phyloP scores from a whole-genome alignment of 2,329 filamentous ascomycete genomes.

The Penicillium sp. region DNA sequence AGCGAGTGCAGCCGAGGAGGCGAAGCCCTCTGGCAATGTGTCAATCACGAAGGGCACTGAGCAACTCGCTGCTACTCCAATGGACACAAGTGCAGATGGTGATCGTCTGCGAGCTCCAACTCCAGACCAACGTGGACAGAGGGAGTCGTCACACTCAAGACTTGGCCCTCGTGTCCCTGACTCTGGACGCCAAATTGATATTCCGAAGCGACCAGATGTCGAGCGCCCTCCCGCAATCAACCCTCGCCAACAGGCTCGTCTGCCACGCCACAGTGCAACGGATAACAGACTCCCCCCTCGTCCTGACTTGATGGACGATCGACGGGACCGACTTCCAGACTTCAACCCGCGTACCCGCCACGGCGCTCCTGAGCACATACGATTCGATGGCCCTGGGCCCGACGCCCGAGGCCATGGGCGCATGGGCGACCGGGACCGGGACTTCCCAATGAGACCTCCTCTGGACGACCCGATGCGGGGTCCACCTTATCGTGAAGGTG shows the following conservation, averaged over 20 bases:
- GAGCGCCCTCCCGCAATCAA: slow-evolving; percentile 33
- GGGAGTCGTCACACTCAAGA: slow-evolving; percentile 25
- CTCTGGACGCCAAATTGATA: slow-evolving; percentile 30
- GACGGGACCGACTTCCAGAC: slow-evolving; percentile 42
- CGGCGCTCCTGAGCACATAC: slow-evolving; percentile 39
- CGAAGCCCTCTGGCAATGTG: slow-evolving; percentile 15
- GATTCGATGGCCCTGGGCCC: slow-evolving; percentile 37
- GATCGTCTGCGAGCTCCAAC: slow-evolving; percentile 2
- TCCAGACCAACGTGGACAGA: slow-evolving; percentile 11
- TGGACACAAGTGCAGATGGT: slow-evolving; percentile 14
- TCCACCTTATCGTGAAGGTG: slow-evolving; percentile 36
- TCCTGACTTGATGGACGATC: slow-evolving; percentile 41
- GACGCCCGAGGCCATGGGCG: slow-evolving; percentile 41
- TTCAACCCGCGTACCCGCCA: slow-evolving; percentile 39
- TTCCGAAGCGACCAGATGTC: slow-evolving; percentile 43
- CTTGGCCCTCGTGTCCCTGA: slow-evolving; percentile 32
- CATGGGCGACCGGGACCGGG: slow-evolving; percentile 37
- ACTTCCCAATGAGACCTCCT: slow-evolving; percentile 34
- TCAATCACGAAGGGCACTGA: slow-evolving; percentile 5
- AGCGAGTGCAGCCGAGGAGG: slow-evolving; percentile 20
- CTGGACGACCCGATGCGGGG: slow-evolving; percentile 44
- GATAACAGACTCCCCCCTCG: slow-evolving; percentile 41
- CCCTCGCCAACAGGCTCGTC: slow-evolving; percentile 36
- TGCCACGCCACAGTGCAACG: slow-evolving; percentile 36
- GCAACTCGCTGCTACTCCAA: slow-evolving; percentile 6